Percentiles rank a stretch among this genome's conserved stretches.
phyloP scores from a whole-genome alignment of 2,329 filamentous ascomycete genomes.

The Microcyclospora pomicola region DNA sequence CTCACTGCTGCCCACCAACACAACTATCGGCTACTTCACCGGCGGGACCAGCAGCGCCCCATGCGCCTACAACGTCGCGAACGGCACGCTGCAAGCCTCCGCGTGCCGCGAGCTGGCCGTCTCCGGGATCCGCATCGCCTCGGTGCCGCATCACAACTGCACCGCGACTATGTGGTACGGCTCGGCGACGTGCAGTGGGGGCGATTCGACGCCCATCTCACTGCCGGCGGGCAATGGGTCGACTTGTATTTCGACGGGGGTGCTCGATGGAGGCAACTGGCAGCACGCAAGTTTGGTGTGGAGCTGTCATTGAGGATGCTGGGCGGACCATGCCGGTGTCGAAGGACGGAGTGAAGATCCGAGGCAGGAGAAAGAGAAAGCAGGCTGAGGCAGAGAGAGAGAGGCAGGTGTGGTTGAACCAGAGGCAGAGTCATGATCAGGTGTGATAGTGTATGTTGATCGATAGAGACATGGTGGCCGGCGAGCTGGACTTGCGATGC shows the following conservation, averaged over 20 bases:
- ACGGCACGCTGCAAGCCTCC: constrained; percentile 5
- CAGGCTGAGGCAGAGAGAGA: too few relatives aligned
- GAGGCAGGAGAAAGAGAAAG: too few relatives aligned
- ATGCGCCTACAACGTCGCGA: constrained; percentile 7
- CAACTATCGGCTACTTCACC: constrained; percentile 6
- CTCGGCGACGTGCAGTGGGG: not conserved
- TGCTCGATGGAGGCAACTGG: constrained; percentile 14
- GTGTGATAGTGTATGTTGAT: too few relatives aligned
- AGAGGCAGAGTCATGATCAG: too few relatives aligned
- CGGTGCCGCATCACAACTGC: constrained; percentile 9
- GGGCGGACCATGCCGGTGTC: not conserved
- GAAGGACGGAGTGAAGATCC: too few relatives aligned
- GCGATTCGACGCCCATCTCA: not conserved
- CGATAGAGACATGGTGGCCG: too few relatives aligned
- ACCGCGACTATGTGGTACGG: constrained; percentile 8
- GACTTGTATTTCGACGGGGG: constrained; percentile 10
- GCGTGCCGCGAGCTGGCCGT: constrained; percentile 8
- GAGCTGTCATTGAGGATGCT: constrained; percentile 11
- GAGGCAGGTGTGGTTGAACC: too few relatives aligned
- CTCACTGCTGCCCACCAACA: constrained; percentile 4
- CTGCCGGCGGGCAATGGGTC: constrained; percentile 2
- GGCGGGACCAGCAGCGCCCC: constrained; percentile 1
- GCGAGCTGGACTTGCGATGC: too few relatives aligned
- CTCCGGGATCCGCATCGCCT: constrained; percentile 9
- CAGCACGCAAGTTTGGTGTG: constrained; percentile 13